Evolutionary conservation across 495 filamentous ascomycete genomes (phyloP), one percentile per base, ranked within the genome.

Genomic region (Podospora bellae-mahoneyi): DNA sequence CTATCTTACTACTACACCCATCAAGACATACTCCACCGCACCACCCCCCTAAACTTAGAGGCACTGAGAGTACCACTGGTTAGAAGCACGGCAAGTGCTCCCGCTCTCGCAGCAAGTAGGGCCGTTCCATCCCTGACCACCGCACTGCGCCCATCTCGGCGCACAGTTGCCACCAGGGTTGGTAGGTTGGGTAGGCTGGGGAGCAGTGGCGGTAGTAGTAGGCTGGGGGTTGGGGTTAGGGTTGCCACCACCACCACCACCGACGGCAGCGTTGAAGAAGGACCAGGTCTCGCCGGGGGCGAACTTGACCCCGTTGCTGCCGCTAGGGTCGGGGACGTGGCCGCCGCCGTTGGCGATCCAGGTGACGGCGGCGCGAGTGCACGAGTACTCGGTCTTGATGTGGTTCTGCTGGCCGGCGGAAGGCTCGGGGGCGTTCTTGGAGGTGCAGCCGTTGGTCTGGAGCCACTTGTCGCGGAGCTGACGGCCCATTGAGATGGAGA

Each of bases 141-240:
- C 65, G 7, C 85, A 87, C 64, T 87, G 85, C 0, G 77, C 84
- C 64, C 72, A 82, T 23, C 69, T 72, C 9, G 75, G 68, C 54
- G 70, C 32, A 67, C 75, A 77, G 34, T 58, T 13, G 0, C 18
- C 9, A 4, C 59, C 59, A 15, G 68, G 65, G 65, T 55, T 13
- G 3, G 30, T 34, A 56, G 55, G 59, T 0, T 60, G 58, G 9
- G 59, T 61, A 61, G 59, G n/a, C 56, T 57, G 54, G 20, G 54
- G 54, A 57, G 1, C 1, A 23, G 54, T 1, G 16, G 5, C 0
- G 18, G 18, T 5, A 2, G 16, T 18, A 15, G 54, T n/a, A 27
- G 64, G 28, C 66, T 66, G 27, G 66, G 55, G 18, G 59, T 48
- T 48, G 39, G 15, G 15, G 39, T 48, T 16, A 0, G n/a, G n/a